Evolutionary conservation across 2,329 filamentous ascomycete genomes (phyloP), one percentile per base, ranked within the genome.

Genomic region (Lojkania enalia): DNA sequence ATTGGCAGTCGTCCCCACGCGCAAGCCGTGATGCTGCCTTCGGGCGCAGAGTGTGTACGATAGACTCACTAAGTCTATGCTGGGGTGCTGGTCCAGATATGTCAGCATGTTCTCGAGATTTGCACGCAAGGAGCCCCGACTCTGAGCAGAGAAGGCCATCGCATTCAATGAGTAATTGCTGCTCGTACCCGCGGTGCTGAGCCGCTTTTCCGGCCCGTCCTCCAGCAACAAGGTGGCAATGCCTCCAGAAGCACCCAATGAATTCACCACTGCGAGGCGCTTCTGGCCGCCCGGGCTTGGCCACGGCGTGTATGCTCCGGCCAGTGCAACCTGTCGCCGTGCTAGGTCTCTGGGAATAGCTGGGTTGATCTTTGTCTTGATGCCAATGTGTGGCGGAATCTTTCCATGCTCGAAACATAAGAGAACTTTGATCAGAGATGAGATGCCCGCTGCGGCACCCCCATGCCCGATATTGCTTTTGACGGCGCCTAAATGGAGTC

Each of bases 351-450:
- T 70, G 0, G 82, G 81, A 55, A 84, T 82, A 1, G 71, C 77
- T 55, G 75, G 76, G 66, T 86, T 86, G 53, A 86, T 81, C 51
- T 76, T 72, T 2, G 70, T 75, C 67, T 87, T 87, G 71, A 88
- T 86, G 11, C 85, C 84, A 16, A 81, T 74, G 49, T 88, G 85
- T 0, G 82, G 83, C 0, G 84, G 83, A 25, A 72, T 67, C 1
- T 19, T 44, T 11, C 52, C 44, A 3, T 70, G 52, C 25, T 63
- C 51, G 23, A 71, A 31, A 60, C 71, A 66, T 16, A 71, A 40
- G 6, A 72, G 42, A 0, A 59, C 57, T 43, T 72, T 72, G 36
- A 69, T 54, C 2, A 72, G 30, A 3, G 46, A 35, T 1, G 55
- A 43, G 1, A 65, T 51, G 9, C 69, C 69, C 3, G 65, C 49